Conservation (phyloP, 257 asterid species). For the Rehmannia glutinosa region DNA sequence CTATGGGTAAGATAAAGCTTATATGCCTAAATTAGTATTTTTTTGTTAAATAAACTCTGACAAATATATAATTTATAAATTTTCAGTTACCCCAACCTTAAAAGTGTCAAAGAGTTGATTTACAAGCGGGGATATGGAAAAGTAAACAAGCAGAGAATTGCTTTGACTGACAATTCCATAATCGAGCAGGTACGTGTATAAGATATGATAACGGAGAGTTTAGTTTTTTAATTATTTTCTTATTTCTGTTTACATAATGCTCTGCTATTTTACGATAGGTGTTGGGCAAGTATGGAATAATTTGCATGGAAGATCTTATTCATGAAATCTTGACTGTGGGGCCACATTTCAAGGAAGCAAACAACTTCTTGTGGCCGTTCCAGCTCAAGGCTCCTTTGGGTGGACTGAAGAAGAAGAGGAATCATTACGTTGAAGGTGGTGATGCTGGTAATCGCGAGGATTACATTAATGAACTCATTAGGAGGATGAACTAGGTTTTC, state of each 20-base stretch:
- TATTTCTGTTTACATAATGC: neutral
- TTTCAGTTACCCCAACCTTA: conserved; percentile 61
- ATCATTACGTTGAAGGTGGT: conserved; percentile 63
- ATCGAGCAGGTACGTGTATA: conserved; percentile 45
- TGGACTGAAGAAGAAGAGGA: conserved; percentile 56
- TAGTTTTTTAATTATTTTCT: neutral
- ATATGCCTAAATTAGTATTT: neutral
- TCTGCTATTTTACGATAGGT: conserved; percentile 14
- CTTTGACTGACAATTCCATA: conserved; percentile 63
- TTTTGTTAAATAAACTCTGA: neutral
- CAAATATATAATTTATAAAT: neutral
- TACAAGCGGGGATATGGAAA: conserved; percentile 79
- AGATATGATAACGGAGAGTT: neutral
- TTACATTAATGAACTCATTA: conserved; percentile 49
- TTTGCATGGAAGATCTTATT: conserved; percentile 52
- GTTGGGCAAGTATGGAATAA: conserved; percentile 46
- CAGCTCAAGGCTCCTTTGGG: conserved; percentile 60
- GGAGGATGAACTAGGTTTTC: conserved; percentile 44
- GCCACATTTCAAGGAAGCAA: conserved; percentile 54
- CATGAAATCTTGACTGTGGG: conserved; percentile 55
- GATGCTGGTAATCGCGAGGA: conserved; percentile 61
- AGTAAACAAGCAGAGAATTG: conserved; percentile 64
- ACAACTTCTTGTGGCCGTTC: conserved; percentile 68
- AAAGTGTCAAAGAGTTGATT: conserved; percentile 60
- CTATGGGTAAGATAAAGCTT: conserved; percentile 40